These are phyloP conservation scores for Xylaria hypoxylon DNA, from an alignment of 2,329 filamentous ascomycete genomes.

Conservation along the genomic window DNA sequence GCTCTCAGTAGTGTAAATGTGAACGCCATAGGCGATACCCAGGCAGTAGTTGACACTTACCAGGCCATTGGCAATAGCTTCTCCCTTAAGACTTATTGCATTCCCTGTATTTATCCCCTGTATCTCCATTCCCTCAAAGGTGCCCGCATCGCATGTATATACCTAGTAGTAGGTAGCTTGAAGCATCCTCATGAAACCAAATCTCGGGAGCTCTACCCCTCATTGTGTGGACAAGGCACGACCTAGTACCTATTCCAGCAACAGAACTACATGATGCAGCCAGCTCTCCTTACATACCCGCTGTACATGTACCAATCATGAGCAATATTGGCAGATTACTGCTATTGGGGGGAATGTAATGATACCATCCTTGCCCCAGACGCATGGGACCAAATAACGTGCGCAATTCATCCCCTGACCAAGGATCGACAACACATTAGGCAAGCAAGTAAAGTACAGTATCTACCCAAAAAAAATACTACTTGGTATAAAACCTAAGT, in stretches of 20 bases:
- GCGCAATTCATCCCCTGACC: constrained; percentile 27
- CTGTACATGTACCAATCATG: constrained; percentile 28
- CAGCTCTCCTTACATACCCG: constrained; percentile 34
- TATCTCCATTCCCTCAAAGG: not conserved
- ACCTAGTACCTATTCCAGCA: not conserved
- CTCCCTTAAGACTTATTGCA: not conserved
- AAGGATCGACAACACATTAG: constrained; percentile 32
- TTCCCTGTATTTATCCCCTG: not conserved
- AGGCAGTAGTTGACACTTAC: not conserved
- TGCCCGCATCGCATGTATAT: not conserved
- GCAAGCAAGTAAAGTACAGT: constrained; percentile 12
- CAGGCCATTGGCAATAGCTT: constrained; percentile 1
- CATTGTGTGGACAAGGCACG: not conserved
- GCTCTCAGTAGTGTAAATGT: too few relatives aligned
- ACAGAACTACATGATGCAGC: constrained; percentile 23
- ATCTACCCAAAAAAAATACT: not conserved
- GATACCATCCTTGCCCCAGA: constrained; percentile 16
- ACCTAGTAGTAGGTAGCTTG: not conserved
- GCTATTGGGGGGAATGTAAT: not conserved
- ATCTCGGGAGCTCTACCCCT: constrained; percentile 7
- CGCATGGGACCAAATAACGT: constrained; percentile 32
- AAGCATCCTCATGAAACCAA: not conserved
- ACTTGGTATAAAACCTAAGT: not conserved
- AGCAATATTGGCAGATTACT: constrained; percentile 12
- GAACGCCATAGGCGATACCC: not conserved